phyloP scores from a whole-genome alignment of 345 rosid species.

The Abelmoschus esculentus region DNA sequence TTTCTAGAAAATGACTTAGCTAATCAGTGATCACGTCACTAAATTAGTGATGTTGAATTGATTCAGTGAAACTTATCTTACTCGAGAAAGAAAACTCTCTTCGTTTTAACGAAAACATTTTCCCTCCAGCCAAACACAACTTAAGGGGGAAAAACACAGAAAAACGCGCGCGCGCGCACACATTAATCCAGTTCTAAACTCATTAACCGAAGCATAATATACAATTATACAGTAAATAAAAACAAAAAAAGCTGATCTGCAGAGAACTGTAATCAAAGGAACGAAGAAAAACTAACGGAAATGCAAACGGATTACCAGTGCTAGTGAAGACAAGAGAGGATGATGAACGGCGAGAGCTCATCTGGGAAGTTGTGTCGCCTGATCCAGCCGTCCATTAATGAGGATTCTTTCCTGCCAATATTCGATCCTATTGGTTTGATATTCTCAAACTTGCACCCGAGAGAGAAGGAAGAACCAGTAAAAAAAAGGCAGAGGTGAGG shows the following conservation, averaged over 20 bases:
- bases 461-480: not conserved
- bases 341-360: constrained; percentile 10
- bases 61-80: not conserved
- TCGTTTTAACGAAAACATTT: not conserved
- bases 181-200: not conserved
- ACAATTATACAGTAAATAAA: not conserved
- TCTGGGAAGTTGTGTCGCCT: constrained; percentile 8
- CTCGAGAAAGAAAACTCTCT: not conserved
- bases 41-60: not conserved
- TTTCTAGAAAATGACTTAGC: not conserved
- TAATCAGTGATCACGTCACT: constrained; percentile 2
- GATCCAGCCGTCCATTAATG: constrained; percentile 17
- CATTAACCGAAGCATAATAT: not conserved
- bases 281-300: not conserved
- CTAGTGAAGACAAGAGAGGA: not conserved
- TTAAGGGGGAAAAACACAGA: not conserved
- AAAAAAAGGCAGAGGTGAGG: not conserved
- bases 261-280: not conserved
- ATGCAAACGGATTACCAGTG: constrained; percentile 14
- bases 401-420: not conserved
- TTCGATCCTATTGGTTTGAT: not conserved
- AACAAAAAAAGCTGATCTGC: not conserved
- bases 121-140: constrained; percentile 1
- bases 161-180: not conserved
- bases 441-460: not conserved